Percentiles rank a stretch among this genome's conserved stretches.
Conservation (phyloP, 2,329 filamentous ascomycete species). For the Colletotrichum sp. region DNA sequence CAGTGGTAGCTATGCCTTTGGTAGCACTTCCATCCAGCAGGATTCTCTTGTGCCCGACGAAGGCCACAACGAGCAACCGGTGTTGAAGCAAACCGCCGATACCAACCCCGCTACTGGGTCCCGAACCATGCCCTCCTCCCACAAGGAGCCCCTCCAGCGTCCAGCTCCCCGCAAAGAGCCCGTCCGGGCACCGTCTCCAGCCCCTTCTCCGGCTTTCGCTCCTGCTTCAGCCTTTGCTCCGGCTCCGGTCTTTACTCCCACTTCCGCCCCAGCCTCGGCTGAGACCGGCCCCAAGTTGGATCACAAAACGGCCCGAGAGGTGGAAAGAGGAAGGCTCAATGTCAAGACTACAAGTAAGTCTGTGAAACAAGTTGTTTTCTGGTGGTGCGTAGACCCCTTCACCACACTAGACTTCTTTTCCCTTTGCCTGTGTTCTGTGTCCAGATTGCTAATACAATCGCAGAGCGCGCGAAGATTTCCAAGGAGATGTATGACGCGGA, state of each 20-base stretch:
- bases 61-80: background rate
- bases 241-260: background rate
- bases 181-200: background rate
- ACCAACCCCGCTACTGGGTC: background rate
- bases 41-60: background rate
- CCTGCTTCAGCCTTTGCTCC: background rate
- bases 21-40: background rate
- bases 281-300: background rate
- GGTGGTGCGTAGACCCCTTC: background rate
- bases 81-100: background rate
- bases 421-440: background rate
- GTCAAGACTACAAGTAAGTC: background rate
- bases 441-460: background rate
- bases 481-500: background rate
- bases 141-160: background rate
- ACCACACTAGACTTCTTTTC: background rate
- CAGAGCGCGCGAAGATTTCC: background rate
- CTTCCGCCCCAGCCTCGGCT: background rate
- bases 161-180: background rate
- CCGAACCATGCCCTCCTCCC: background rate
- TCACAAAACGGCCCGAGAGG: background rate
- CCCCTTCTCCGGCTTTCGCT: background rate
- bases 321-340: background rate
- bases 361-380: background rate
- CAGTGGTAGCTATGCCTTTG: background rate